A percentile compares a stretch with the other conserved stretches of the same genome.
Evolutionary conservation across 305 asterid genomes (phyloP).

Genomic region (Fraxinus floribunda): DNA sequence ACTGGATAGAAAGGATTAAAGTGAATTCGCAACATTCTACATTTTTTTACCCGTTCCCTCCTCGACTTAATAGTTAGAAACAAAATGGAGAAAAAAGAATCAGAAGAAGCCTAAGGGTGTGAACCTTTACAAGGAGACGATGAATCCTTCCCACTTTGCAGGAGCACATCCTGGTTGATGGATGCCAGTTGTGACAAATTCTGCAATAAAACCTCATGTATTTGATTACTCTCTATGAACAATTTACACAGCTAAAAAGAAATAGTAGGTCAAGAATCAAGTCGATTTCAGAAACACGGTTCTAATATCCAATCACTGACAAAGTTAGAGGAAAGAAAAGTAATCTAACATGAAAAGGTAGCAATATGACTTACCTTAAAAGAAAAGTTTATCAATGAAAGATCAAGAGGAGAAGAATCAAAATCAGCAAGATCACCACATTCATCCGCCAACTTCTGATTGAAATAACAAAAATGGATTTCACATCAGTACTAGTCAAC

Average conservation of each 20-base stretch:
- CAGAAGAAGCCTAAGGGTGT: constrained; percentile 24
- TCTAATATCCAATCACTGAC: neutral
- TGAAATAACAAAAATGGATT: constrained; percentile 30
- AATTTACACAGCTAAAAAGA: neutral
- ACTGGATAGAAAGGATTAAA: neutral
- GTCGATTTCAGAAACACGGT: constrained; percentile 3
- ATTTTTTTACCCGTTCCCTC: neutral
- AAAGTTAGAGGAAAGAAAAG: neutral
- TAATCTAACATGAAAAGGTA: neutral
- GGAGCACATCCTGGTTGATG: constrained; percentile 79
- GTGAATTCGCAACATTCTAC: neutral
- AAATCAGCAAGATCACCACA: constrained; percentile 79
- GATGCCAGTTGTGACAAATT: constrained; percentile 89
- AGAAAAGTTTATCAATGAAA: constrained; percentile 84
- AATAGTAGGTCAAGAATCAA: neutral
- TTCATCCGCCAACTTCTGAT: constrained; percentile 68
- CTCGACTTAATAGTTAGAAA: neutral
- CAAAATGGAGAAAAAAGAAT: constrained; percentile 3
- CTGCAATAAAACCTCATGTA: constrained; percentile 41
- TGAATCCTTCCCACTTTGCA: constrained; percentile 66
- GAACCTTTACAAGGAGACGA: constrained; percentile 57
- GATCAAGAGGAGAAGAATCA: constrained; percentile 68
- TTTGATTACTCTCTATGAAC: neutral
- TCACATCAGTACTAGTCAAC: neutral
- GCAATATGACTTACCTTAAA: constrained; percentile 60